These are phyloP conservation scores for Amaranthus cruentus DNA, from an alignment of 148 eudicot species.

Conservation along the genomic window DNA sequence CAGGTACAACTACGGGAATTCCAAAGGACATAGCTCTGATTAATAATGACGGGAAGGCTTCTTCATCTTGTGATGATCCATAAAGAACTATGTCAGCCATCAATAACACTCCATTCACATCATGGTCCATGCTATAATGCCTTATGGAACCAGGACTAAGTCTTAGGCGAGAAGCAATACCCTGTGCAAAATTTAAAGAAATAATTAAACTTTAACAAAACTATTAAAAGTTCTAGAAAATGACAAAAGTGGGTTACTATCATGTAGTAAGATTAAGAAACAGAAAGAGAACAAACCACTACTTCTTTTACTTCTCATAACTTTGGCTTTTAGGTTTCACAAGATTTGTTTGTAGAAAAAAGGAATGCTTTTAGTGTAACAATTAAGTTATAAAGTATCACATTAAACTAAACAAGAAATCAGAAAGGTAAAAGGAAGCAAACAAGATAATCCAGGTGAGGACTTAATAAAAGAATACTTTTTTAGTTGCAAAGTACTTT, in stretches of 20 bases:
- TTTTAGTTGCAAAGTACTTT: neutral
- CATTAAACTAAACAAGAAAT: neutral
- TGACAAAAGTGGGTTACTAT: neutral
- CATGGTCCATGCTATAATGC: conserved; percentile 73
- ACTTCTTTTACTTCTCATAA: neutral
- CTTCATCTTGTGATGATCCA: conserved; percentile 83
- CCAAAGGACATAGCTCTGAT: conserved; percentile 84
- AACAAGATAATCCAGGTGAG: neutral
- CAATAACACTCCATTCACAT: conserved; percentile 59
- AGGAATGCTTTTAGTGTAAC: neutral
- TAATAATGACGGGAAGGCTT: conserved; percentile 78
- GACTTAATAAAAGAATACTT: neutral
- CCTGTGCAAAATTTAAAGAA: conserved; percentile 36
- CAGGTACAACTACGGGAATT: conserved; percentile 74
- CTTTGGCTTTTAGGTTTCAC: neutral
- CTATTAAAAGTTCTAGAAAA: neutral
- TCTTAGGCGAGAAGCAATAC: conserved; percentile 57
- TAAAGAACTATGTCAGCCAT: conserved; percentile 86
- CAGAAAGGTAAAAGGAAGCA: neutral
- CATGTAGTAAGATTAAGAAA: neutral
- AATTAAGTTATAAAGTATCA: no score
- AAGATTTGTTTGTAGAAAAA: neutral
- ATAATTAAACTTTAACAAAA: neutral
- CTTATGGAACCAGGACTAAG: conserved; percentile 61
- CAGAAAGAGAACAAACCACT: neutral